A percentile compares a stretch with the other conserved stretches of the same genome.
phyloP scores from a whole-genome alignment of 116 monocot genomes.

The Iris pallida region DNA sequence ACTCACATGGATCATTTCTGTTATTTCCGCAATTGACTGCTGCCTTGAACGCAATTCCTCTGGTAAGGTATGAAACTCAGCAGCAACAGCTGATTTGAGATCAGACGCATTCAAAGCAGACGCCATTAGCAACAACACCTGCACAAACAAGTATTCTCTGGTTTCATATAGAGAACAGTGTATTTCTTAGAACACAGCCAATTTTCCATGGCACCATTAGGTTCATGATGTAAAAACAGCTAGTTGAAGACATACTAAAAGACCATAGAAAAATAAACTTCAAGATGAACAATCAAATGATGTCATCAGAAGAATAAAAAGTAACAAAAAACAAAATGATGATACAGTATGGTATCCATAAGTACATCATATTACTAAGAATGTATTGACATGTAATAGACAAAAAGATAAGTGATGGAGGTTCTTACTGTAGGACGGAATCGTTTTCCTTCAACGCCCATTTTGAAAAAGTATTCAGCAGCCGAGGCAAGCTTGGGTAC shows the following conservation, averaged over 20 bases:
- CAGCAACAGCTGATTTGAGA: slow-evolving; percentile 15
- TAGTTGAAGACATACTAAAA: too few relatives aligned
- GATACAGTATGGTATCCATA: not conserved
- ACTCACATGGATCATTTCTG: slow-evolving; percentile 57
- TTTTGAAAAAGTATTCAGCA: slow-evolving; percentile 90
- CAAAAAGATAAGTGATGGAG: not conserved
- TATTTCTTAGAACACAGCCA: too few relatives aligned
- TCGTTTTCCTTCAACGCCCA: slow-evolving; percentile 95
- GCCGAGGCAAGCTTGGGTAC: slow-evolving; percentile 89
- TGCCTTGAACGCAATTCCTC: slow-evolving; percentile 27
- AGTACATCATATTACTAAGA: not conserved
- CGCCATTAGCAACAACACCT: slow-evolving; percentile 52
- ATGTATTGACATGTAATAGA: not conserved
- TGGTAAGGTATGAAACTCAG: slow-evolving; percentile 12
- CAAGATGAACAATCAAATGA: not conserved
- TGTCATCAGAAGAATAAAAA: not conserved
- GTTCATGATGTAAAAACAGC: too few relatives aligned
- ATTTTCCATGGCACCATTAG: too few relatives aligned
- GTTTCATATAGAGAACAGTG: not conserved
- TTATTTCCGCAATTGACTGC: slow-evolving; percentile 42
- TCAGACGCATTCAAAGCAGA: slow-evolving; percentile 37
- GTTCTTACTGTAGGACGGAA: slow-evolving; percentile 83
- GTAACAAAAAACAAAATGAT: not conserved
- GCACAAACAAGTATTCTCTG: not conserved
- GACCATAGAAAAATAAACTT: not conserved